Evolutionary conservation across 208 protist species (phyloP), one percentile per base, ranked within the genome.

Genomic region (Phytomonas sp.): DNA sequence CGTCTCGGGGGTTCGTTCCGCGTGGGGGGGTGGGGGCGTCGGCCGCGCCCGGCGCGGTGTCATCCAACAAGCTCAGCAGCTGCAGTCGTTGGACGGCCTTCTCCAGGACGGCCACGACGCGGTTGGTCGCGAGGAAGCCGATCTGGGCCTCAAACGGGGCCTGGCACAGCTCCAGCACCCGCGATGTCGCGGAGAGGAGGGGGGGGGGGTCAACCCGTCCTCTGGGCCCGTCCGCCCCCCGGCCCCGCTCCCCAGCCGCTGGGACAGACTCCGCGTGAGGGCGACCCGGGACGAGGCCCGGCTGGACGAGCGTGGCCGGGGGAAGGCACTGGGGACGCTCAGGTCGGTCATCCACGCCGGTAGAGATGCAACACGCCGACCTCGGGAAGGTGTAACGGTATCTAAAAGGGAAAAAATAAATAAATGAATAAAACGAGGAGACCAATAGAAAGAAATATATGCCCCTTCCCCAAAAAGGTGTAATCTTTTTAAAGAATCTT

Each of bases 31-130:
- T 56, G 2, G 45, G n/a, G 26, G 31, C 71, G n/a, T 34, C 66
- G 6, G 67, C 71, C 11, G 72, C 73, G 0, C 71, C 75, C 1
- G 84, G 71, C 0, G 66, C 78, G 14, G 74, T 79, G 4, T 84
- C 78, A 63, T 93, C 85, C 11, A 97, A 78, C 6, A 95, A 74
- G 12, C 63, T 74, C 34, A 97, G 83, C 32, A 97, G 86, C 80
- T 94, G 87, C 29, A 97, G 83, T n/a, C 89, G 89, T 82, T 95
- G 89, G 52, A 97, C 76, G 0, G 88, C 88, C 70, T 91, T 91
- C 75, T 94, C 86, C 23, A 97, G 68, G n/a, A 80, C 87, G 4
- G 89, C 75, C 31, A 94, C 86, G 31, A 86, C 76, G 33, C 93
- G 89, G 72, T 95, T 92, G 12, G 78, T 77, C 23, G 86, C 72